phyloP scores from a whole-genome alignment of 148 eudicot genomes.

The Tetragonia tetragonoides region DNA sequence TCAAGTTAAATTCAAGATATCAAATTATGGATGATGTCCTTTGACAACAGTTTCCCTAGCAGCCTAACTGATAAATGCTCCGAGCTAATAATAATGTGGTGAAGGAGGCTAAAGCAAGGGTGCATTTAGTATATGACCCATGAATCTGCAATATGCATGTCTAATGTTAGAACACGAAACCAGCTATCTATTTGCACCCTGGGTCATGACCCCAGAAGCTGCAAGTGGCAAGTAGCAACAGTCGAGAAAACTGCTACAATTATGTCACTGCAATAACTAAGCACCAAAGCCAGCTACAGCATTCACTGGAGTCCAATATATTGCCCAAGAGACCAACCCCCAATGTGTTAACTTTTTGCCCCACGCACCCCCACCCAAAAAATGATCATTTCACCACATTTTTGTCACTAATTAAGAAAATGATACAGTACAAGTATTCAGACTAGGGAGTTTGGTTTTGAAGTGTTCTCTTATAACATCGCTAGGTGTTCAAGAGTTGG shows the following conservation, averaged over 20 bases:
- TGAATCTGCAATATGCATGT: slow-evolving; percentile 5
- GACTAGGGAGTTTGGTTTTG: too few species aligned
- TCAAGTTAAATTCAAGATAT: too few species aligned
- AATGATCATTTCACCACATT: too few species aligned
- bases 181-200: slow-evolving; percentile 2
- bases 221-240: slow-evolving; percentile 16
- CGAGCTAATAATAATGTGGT: background rate
- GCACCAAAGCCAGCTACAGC: slow-evolving; percentile 14
- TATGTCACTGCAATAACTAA: slow-evolving; percentile 32
- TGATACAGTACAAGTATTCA: too few species aligned
- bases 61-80: background rate
- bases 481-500: too few species aligned
- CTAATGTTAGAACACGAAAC: slow-evolving; percentile 14
- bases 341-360: too few species aligned
- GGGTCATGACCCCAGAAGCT: slow-evolving; percentile 13
- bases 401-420: too few species aligned
- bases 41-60: too few species aligned
- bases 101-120: slow-evolving; percentile 5
- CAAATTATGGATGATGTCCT: too few species aligned
- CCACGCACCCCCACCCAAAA: too few species aligned
- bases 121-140: background rate
- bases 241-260: slow-evolving; percentile 14
- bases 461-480: too few species aligned
- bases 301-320: slow-evolving; percentile 1
- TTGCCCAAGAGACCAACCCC: too few species aligned